A percentile compares a stretch with the other conserved stretches of the same genome.
Evolutionary conservation across 2,329 filamentous ascomycete species (phyloP).

Genomic region (Penicillium paneum): DNA sequence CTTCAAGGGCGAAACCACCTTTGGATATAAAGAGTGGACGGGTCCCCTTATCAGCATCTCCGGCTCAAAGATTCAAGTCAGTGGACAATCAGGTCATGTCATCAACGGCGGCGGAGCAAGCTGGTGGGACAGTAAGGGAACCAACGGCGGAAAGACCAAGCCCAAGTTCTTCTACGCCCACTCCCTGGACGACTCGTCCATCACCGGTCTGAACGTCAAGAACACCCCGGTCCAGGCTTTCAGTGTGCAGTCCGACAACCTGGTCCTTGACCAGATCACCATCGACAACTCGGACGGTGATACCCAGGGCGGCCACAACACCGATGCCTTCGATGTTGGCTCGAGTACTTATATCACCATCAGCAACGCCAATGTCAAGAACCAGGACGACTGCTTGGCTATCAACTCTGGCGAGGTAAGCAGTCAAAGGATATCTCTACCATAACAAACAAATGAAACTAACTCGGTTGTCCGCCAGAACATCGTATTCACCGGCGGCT

Average conservation of each 20-base stretch:
- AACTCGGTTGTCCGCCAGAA: constrained; percentile 15
- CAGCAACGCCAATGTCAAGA: constrained; percentile 51
- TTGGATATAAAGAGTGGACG: constrained; percentile 62
- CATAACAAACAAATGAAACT: background rate
- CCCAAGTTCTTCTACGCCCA: constrained; percentile 62
- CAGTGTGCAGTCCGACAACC: constrained; percentile 46
- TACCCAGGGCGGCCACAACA: constrained; percentile 48
- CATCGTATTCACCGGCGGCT: constrained; percentile 30
- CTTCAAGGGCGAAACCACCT: constrained; percentile 64
- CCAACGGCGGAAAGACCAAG: constrained; percentile 61
- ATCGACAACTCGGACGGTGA: constrained; percentile 60
- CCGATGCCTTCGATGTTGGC: constrained; percentile 44
- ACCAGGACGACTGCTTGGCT: constrained; percentile 61
- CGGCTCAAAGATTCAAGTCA: constrained; percentile 55
- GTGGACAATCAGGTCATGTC: constrained; percentile 49
- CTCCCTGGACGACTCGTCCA: constrained; percentile 30
- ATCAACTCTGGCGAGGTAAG: constrained; percentile 54
- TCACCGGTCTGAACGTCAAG: constrained; percentile 34
- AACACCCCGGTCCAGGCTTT: constrained; percentile 41
- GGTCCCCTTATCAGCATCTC: constrained; percentile 63
- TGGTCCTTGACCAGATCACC: constrained; percentile 52
- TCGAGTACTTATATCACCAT: constrained; percentile 51
- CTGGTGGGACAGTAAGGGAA: constrained; percentile 62
- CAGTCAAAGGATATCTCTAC: background rate
- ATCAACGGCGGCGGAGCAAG: constrained; percentile 56